These are phyloP conservation scores for Gloeophyllum trabeum DNA, from an alignment of 768 basidiomycete species.

Conservation along the genomic window DNA sequence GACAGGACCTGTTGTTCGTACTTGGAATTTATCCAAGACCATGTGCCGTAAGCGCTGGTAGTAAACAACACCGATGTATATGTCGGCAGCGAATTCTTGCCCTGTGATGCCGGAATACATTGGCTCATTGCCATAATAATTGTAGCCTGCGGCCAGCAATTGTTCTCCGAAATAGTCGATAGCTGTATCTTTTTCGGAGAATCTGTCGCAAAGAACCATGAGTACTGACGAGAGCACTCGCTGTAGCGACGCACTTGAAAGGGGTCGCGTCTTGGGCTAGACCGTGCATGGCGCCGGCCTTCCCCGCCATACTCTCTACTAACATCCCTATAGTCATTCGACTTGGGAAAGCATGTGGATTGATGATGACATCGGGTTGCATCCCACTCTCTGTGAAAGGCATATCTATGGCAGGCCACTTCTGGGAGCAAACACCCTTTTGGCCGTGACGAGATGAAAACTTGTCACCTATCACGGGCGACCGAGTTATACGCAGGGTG, in stretches of 20 bases:
- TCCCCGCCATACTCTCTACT: slow-evolving; percentile 99
- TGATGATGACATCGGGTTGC: slow-evolving; percentile 99
- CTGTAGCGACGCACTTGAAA: slow-evolving; percentile 61
- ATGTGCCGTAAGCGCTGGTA: slow-evolving; percentile 98
- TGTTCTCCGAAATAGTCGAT: slow-evolving; percentile 97
- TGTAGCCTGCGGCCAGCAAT: slow-evolving; percentile 87
- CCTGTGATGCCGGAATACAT: slow-evolving; percentile 99
- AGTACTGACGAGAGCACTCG: slow-evolving; percentile 3
- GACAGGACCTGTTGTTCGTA: slow-evolving; percentile 94
- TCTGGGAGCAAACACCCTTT: slow-evolving; percentile 99
- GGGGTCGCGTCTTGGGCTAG: slow-evolving; percentile 98
- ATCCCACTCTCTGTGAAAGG: slow-evolving; percentile 98
- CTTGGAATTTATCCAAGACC: slow-evolving; percentile 99
- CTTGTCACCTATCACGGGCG: slow-evolving; percentile 98
- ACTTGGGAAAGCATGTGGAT: slow-evolving; percentile 98
- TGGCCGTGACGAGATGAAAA: slow-evolving; percentile 99
- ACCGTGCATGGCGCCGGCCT: slow-evolving; percentile 97
- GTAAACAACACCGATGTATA: slow-evolving; percentile 97
- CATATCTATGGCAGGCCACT: slow-evolving; percentile 98
- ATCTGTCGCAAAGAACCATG: slow-evolving; percentile 32
- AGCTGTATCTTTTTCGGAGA: slow-evolving; percentile 94
- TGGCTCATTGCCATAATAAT: slow-evolving; percentile 98
- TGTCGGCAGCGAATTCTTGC: slow-evolving; percentile 96
- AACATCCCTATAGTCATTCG: slow-evolving; percentile 99
- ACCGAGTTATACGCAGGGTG: slow-evolving; percentile 85